Evolutionary conservation across 73 alveolate species (phyloP).

Genomic region (Tetrahymena elliotti): DNA sequence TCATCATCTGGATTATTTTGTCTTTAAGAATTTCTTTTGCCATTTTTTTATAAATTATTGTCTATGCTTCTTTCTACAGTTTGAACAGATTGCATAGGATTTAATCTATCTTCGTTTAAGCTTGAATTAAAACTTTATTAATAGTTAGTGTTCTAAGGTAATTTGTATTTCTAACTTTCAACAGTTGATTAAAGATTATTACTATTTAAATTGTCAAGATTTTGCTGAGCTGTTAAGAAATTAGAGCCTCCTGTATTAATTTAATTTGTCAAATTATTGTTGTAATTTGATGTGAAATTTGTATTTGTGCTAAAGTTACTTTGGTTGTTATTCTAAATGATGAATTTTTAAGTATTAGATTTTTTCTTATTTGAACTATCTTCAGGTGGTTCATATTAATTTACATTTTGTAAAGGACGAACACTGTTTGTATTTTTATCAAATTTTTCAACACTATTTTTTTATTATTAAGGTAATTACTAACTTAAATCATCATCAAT

Average conservation of each 20-base stretch:
- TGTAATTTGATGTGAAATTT: neutral
- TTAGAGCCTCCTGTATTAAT: neutral
- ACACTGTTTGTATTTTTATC: neutral
- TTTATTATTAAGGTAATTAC: neutral
- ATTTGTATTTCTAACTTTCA: neutral
- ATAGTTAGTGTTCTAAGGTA: neutral
- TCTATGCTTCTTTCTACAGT: neutral
- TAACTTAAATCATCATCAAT: neutral
- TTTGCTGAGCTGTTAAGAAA: neutral
- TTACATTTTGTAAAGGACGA: neutral
- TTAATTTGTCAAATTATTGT: neutral
- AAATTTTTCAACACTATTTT: neutral
- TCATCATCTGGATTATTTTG: neutral
- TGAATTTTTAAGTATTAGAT: neutral
- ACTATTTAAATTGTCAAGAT: neutral
- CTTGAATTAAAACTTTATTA: neutral
- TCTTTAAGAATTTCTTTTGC: neutral
- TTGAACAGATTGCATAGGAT: neutral
- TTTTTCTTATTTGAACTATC: neutral
- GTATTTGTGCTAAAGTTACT: neutral
- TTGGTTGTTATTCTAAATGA: neutral
- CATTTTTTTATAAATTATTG: neutral
- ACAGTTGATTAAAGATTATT: neutral
- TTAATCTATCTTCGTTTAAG: neutral
- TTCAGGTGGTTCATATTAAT: neutral